A percentile compares a stretch with the other conserved stretches of the same genome.
phyloP scores from a whole-genome alignment of 1,139 yeast species.

The Diutina neorugosa region DNA sequence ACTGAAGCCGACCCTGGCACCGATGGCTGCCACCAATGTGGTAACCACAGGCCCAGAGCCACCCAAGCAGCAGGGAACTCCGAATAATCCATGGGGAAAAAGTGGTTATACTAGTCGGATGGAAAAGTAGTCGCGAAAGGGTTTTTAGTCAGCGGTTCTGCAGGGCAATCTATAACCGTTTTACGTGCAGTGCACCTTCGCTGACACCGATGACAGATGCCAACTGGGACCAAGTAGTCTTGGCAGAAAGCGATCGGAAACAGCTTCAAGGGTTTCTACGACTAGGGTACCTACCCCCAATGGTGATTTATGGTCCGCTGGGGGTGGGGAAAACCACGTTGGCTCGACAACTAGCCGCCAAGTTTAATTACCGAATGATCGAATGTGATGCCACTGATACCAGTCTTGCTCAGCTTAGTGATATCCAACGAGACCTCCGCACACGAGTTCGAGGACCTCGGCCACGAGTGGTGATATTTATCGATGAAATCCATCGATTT shows the following conservation, averaged over 20 bases:
- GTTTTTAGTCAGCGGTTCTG: not conserved
- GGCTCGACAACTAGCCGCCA: constrained; percentile 25
- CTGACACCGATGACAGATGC: not conserved
- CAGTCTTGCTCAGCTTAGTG: constrained; percentile 18
- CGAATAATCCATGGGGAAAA: not conserved
- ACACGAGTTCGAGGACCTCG: constrained; percentile 15
- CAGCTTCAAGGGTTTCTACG: constrained; percentile 20
- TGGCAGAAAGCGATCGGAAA: not conserved
- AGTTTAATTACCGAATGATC: constrained; percentile 22
- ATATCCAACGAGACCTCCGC: constrained; percentile 14
- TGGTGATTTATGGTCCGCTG: constrained; percentile 34
- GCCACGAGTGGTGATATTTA: constrained; percentile 22
- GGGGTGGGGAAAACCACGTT: constrained; percentile 37
- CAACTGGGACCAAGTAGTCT: not conserved
- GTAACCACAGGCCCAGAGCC: not conserved
- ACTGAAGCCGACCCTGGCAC: not conserved
- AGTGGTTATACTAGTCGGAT: not conserved
- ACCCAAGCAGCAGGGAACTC: not conserved
- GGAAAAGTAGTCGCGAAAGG: not conserved
- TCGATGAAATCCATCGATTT: constrained; percentile 34
- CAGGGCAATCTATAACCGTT: not conserved
- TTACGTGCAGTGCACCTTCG: not conserved
- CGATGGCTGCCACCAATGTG: not conserved
- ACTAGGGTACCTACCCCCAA: constrained; percentile 30
- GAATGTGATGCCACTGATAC: constrained; percentile 32